These are phyloP conservation scores for Zalaria obscura DNA, from an alignment of 2,329 filamentous ascomycete species.

Conservation along the genomic window DNA sequence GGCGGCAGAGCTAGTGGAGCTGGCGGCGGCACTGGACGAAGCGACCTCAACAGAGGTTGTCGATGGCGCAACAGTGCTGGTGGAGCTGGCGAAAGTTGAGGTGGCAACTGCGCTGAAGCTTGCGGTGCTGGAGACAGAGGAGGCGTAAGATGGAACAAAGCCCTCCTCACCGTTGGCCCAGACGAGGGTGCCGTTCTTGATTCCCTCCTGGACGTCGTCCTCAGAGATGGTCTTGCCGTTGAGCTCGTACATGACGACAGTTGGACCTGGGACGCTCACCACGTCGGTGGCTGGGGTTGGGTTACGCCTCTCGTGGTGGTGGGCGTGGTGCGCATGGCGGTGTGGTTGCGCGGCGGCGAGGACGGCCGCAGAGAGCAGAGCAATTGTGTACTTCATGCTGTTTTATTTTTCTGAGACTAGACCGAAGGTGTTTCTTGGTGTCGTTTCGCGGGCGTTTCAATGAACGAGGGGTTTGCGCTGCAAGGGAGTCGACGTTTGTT, in stretches of 20 bases:
- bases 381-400: constrained; percentile 3
- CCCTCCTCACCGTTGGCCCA: constrained; percentile 45
- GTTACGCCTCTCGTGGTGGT: constrained; percentile 41
- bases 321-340: constrained; percentile 39
- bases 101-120: constrained; percentile 10
- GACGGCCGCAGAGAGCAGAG: constrained; percentile 21
- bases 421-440: too few relatives aligned
- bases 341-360: constrained; percentile 44
- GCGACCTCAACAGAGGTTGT: constrained; percentile 10
- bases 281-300: constrained; percentile 31
- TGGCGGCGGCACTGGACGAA: constrained; percentile 8
- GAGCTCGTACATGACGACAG: constrained; percentile 57
- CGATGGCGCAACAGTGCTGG: constrained; percentile 10
- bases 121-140: constrained; percentile 13
- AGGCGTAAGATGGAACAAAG: constrained; percentile 12
- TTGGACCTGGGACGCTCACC: constrained; percentile 45
- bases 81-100: constrained; percentile 18
- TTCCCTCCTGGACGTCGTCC: constrained; percentile 54
- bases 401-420: too few relatives aligned
- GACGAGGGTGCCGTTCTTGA: constrained; percentile 50
- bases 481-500: too few relatives aligned
- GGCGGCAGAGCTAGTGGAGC: constrained; percentile 13
- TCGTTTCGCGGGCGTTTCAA: too few relatives aligned
- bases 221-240: constrained; percentile 48
- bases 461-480: too few relatives aligned